Evolutionary conservation across 139 green algal species (phyloP).

Genomic region (Chlamydomonas sp.): DNA sequence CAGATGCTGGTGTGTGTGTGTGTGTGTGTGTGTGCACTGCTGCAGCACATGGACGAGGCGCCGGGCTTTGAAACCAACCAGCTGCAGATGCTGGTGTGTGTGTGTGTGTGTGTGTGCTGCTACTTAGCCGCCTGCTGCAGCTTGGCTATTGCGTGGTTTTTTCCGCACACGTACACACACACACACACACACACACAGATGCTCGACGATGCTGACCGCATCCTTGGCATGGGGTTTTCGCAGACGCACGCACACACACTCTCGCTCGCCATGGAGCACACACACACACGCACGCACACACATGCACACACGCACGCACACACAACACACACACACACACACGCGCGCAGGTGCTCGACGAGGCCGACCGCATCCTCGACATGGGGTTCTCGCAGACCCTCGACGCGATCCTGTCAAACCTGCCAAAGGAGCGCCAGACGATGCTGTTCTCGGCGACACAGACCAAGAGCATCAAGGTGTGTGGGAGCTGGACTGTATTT

Average conservation of each 20-base stretch:
- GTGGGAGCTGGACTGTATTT: neutral
- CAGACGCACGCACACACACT: no score
- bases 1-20: constrained; percentile 44
- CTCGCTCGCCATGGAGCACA: no score
- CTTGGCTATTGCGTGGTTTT: no score
- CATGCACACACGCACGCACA: no score
- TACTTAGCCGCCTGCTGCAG: no score
- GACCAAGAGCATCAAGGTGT: constrained; percentile 73
- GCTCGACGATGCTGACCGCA: constrained; percentile 97
- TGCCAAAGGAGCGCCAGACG: constrained; percentile 80
- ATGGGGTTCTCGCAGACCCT: constrained; percentile 88
- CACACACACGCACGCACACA: no score
- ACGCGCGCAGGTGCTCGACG: constrained; percentile 92
- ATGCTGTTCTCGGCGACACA: constrained; percentile 82
- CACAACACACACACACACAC: no score
- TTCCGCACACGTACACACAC: no score
- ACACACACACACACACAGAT: no score
- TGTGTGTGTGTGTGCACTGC: no score
- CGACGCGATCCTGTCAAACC: constrained; percentile 89
- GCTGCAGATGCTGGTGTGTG: constrained; percentile 49
- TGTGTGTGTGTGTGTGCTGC: neutral
- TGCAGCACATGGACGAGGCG: constrained; percentile 99
- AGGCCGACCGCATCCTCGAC: constrained; percentile 95
- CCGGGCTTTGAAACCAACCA: constrained; percentile 76
- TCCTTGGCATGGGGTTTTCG: constrained; percentile 95